Conservation (phyloP, 176 grass and related monocot genomes). For the Eragrostis curvula region DNA sequence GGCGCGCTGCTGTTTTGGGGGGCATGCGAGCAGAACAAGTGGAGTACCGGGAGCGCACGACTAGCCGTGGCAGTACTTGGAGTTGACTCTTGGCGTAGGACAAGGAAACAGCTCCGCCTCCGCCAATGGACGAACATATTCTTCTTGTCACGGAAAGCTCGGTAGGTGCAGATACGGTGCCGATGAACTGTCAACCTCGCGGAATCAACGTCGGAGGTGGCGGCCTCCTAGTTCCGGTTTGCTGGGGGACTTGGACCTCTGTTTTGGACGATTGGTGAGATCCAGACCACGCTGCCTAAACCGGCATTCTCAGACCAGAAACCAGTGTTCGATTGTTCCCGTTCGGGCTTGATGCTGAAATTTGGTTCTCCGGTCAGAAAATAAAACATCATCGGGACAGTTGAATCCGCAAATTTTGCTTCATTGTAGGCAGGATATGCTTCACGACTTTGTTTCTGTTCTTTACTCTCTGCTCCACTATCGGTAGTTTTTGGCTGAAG, state of each 20-base stretch:
- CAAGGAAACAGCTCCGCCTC: background rate
- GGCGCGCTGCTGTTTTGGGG: background rate
- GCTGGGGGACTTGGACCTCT: background rate
- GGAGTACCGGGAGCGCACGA: background rate
- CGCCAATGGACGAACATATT: background rate
- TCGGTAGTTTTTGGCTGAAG: too few relatives aligned
- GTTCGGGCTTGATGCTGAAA: too few relatives aligned
- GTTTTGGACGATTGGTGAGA: background rate
- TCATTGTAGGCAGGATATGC: background rate
- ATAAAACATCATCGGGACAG: too few relatives aligned
- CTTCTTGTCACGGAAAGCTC: background rate
- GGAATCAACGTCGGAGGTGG: background rate
- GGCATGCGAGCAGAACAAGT: background rate
- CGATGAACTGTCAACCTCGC: background rate
- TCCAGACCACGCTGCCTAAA: background rate
- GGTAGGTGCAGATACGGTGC: background rate
- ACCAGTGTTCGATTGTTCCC: background rate
- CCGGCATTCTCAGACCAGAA: background rate
- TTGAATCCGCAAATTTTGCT: background rate
- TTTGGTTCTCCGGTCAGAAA: too few relatives aligned
- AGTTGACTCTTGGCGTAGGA: background rate
- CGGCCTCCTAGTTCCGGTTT: background rate
- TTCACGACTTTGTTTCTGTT: background rate
- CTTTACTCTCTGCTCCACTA: too few relatives aligned
- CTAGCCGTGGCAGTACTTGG: background rate